phyloP scores from a whole-genome alignment of 768 basidiomycete genomes.

The Kwoniella sp. region DNA sequence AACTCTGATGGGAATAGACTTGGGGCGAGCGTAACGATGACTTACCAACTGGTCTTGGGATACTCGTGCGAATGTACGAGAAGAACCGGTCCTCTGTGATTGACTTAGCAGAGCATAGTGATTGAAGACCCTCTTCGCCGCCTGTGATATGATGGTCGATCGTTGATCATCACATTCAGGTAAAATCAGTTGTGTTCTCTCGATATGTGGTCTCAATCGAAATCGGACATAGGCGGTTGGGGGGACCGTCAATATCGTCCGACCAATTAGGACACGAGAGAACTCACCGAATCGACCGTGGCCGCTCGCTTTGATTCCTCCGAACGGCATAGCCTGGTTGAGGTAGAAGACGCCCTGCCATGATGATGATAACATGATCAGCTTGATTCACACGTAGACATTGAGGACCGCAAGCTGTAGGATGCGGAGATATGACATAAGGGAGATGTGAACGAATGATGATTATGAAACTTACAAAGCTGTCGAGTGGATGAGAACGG shows the following conservation, averaged over 20 bases:
- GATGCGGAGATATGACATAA: too few species aligned
- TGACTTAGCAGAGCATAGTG: conserved; percentile 84
- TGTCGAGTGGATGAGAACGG: not conserved
- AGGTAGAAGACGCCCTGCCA: conserved; percentile 53
- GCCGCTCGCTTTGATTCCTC: conserved; percentile 85
- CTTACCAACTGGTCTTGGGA: conserved; percentile 73
- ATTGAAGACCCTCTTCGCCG: conserved; percentile 88
- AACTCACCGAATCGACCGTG: conserved; percentile 85
- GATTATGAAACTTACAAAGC: not conserved
- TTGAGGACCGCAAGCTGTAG: too few species aligned
- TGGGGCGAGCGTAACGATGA: too few species aligned
- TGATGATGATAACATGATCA: not conserved
- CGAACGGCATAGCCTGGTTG: conserved; percentile 91
- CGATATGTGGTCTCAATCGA: too few species aligned
- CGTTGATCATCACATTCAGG: conserved; percentile 20
- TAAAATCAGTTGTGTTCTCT: too few species aligned
- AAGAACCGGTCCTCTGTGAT: conserved; percentile 86
- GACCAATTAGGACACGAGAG: not conserved
- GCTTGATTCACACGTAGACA: too few species aligned
- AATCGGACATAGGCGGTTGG: too few species aligned
- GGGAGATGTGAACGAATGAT: not conserved
- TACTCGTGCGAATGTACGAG: conserved; percentile 74
- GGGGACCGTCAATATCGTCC: too few species aligned
- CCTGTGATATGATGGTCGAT: conserved; percentile 59
- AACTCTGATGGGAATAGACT: too few species aligned